phyloP scores from a whole-genome alignment of 2,329 filamentous ascomycete genomes.

The Aureobasidium sp. region DNA sequence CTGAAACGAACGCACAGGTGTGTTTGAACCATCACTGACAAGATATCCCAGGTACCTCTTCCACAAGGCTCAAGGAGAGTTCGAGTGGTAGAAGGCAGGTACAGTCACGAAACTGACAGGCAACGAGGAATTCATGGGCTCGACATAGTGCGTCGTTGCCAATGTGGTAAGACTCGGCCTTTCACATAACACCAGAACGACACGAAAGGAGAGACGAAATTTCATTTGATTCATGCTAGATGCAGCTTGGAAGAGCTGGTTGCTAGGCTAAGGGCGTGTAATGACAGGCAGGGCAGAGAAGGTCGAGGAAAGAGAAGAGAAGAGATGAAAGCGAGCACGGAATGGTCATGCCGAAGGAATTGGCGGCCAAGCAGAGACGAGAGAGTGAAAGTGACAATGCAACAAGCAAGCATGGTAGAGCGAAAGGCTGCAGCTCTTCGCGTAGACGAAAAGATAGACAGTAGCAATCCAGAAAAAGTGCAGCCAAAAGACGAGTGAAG shows the following conservation, averaged over 20 bases:
- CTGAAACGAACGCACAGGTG: constrained; percentile 14
- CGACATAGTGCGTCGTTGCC: background rate
- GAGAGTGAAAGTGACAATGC: background rate
- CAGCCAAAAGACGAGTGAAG: background rate
- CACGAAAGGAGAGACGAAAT: background rate
- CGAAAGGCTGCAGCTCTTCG: background rate
- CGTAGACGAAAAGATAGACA: background rate
- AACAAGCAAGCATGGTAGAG: background rate
- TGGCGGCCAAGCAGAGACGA: background rate
- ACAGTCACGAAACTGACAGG: background rate
- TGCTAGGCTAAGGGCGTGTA: background rate
- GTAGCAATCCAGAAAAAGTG: background rate
- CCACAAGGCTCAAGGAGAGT: constrained; percentile 94
- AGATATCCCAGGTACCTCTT: constrained; percentile 65
- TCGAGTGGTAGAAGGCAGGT: constrained; percentile 66
- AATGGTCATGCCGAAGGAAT: background rate
- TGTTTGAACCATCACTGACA: background rate
- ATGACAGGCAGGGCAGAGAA: background rate
- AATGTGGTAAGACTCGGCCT: background rate
- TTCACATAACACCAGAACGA: background rate
- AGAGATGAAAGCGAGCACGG: background rate
- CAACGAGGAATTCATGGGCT: background rate
- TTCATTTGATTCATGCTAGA: background rate
- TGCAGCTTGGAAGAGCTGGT: background rate
- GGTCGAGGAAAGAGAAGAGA: background rate